phyloP scores from a whole-genome alignment of 352 stramenopile species.

The Globisporangium alternatum region DNA sequence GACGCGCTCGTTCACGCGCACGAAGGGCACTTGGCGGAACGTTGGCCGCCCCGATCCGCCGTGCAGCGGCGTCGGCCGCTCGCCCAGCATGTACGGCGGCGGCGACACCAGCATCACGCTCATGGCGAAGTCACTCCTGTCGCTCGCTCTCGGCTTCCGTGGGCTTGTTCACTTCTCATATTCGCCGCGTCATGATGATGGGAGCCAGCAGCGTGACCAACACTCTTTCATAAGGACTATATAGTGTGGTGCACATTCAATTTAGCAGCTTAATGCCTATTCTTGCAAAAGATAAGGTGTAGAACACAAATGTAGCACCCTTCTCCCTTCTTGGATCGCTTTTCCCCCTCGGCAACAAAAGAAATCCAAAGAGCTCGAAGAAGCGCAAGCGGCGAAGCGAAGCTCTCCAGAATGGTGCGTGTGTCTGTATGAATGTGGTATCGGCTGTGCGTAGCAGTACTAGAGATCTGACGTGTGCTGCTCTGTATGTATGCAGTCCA shows the following conservation, averaged over 20 bases:
- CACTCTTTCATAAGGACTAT: not conserved
- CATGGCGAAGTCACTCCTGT: slow-evolving; percentile 6
- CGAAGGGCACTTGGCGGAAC: slow-evolving; percentile 82
- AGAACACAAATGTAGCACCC: not conserved
- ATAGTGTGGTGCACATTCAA: not conserved
- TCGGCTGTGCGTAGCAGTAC: too few species aligned
- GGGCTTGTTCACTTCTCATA: slow-evolving; percentile 4
- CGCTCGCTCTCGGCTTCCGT: not conserved
- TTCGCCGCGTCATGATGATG: not conserved
- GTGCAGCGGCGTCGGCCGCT: slow-evolving; percentile 58
- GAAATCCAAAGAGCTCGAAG: slow-evolving; percentile 12
- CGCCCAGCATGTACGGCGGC: slow-evolving; percentile 80
- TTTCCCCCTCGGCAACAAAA: slow-evolving; percentile 10
- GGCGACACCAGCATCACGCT: slow-evolving; percentile 37
- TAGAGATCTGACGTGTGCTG: slow-evolving; percentile 1
- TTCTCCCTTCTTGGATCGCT: slow-evolving; percentile 11
- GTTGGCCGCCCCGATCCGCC: slow-evolving; percentile 47
- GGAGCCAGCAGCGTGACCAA: not conserved
- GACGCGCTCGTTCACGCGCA: slow-evolving; percentile 72
- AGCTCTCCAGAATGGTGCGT: slow-evolving; percentile 30
- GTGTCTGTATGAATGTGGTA: too few species aligned
- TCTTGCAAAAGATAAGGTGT: not conserved
- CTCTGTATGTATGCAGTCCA: slow-evolving; percentile 39
- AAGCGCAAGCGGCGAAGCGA: slow-evolving; percentile 3
- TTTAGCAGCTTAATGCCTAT: not conserved